Base-by-base conservation (phyloP, 768 basidiomycete species). In the Pulveroboletus sp. region DNA sequence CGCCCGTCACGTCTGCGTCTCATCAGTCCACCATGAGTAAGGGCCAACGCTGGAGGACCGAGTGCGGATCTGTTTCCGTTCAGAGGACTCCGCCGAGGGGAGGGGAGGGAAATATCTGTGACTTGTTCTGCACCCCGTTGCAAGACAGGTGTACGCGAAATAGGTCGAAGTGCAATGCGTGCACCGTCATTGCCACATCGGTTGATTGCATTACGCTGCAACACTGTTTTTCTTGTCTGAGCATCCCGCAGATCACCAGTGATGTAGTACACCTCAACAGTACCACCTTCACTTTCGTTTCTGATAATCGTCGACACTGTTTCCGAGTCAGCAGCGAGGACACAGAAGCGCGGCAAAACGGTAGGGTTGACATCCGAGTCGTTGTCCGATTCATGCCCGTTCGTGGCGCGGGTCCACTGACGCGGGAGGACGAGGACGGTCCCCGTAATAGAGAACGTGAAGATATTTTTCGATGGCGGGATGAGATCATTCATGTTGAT, bases 401-500 rank as follows among this genome's bases (percentile, higher is more conserved):
- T 62, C 51, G 47, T 62, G 65, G 43, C 63, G 49, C 34, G 51
- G 27, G 59, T 53, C n/a, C 50, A 54, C 6, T 68, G 54, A 43
- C 73, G 74, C 38, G 84, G 72, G 6, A 74, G 75, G 27, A 91
- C 67, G 4, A 89, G 70, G 37, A 90, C 72, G 7, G 76, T 81
- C 6, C 88, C 87, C 11, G 76, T 73, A 39, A 90, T 77, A 11
- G 71, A 76, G 65, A 90, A 87, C 6, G 76, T 76, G 58, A 91
- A 84, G 14, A 71, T 57, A 50, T 81, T 83, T 66, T 82, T 85
- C 24, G 75, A 69, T 9, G 86, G 80, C 3, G 81, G 78, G 22
- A 81, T 72, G 7, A 90, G 71, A 35, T 90, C 86, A 56, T 87
- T 86, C 74, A 90, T 87, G 60, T 90, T 89, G 51, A 92, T 56